phyloP scores from a whole-genome alignment of 1,284 basidiomycete genomes.

The Marasmius oreades region DNA sequence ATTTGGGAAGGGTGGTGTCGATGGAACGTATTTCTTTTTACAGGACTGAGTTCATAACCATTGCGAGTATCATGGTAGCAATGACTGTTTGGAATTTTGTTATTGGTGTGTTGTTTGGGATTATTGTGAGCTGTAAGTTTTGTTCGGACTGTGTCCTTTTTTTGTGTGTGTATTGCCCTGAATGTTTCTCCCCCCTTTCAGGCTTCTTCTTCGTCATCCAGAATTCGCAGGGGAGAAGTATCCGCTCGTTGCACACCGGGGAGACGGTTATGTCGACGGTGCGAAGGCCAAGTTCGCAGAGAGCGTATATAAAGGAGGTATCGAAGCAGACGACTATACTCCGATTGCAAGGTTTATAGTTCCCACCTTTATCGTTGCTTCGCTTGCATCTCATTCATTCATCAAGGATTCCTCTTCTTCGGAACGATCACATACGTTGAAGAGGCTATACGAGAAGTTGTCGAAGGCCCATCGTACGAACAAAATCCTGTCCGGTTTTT shows the following conservation, averaged over 20 bases:
- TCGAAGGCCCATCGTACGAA: constrained; percentile 75
- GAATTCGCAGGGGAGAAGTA: constrained; percentile 81
- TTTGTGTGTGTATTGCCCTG: neutral
- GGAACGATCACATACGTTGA: constrained; percentile 92
- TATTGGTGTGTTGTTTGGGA: constrained; percentile 89
- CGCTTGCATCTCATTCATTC: neutral
- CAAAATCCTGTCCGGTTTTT: constrained; percentile 87
- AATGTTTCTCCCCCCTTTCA: constrained; percentile 24
- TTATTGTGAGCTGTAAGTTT: constrained; percentile 80
- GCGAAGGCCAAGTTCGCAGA: constrained; percentile 83
- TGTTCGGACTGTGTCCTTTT: neutral
- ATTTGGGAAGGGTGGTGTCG: neutral
- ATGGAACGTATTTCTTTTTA: neutral
- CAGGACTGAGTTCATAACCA: constrained; percentile 75
- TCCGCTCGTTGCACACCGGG: constrained; percentile 78
- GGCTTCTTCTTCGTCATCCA: constrained; percentile 97
- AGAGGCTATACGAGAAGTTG: constrained; percentile 69
- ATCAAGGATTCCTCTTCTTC: constrained; percentile 86
- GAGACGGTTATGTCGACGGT: constrained; percentile 88
- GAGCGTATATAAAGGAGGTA: constrained; percentile 87
- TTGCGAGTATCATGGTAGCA: constrained; percentile 78
- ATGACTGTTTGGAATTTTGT: constrained; percentile 98
- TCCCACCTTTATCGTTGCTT: neutral
- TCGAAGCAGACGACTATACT: constrained; percentile 91
- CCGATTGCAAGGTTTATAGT: constrained; percentile 70